Evolutionary conservation across 208 protist genomes (phyloP).

Genomic region (Trypanosoma melophagium): DNA sequence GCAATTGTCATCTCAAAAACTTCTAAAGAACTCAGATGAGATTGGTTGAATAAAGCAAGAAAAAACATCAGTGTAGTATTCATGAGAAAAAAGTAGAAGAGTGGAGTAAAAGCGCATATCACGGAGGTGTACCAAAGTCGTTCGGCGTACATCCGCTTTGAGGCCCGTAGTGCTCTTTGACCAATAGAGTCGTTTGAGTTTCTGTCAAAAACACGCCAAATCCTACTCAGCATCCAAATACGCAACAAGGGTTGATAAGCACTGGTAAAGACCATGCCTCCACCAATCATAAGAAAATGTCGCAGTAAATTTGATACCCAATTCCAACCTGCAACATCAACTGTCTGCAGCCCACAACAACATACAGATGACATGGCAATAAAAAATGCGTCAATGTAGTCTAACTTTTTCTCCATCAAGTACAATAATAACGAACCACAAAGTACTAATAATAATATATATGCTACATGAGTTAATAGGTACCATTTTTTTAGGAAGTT

Average conservation of each 20-base stretch:
- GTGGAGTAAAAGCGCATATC: slow-evolving; percentile 44
- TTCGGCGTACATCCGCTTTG: slow-evolving; percentile 37
- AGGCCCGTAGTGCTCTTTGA: slow-evolving; percentile 39
- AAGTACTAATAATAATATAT: slow-evolving; percentile 37
- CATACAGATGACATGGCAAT: slow-evolving; percentile 68
- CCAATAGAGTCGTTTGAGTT: slow-evolving; percentile 40
- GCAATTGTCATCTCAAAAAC: slow-evolving; percentile 46
- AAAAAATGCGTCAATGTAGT: slow-evolving; percentile 57
- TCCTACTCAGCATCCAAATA: slow-evolving; percentile 55
- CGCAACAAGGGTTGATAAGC: slow-evolving; percentile 62
- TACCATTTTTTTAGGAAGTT: slow-evolving; percentile 80
- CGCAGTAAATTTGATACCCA: slow-evolving; percentile 33
- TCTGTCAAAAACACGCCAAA: slow-evolving; percentile 39
- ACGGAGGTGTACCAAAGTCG: slow-evolving; percentile 56
- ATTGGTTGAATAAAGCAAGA: slow-evolving; percentile 44
- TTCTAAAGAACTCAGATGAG: slow-evolving; percentile 33
- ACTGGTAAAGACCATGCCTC: slow-evolving; percentile 71
- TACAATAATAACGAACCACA: slow-evolving; percentile 42
- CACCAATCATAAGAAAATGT: slow-evolving; percentile 61
- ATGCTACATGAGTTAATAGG: slow-evolving; percentile 51
- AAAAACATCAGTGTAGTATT: slow-evolving; percentile 37
- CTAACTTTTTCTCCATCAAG: slow-evolving; percentile 23
- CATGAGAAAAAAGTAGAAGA: slow-evolving; percentile 52
- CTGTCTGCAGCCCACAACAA: slow-evolving; percentile 72
- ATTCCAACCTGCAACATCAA: slow-evolving; percentile 55